Conservation (phyloP, 306 rosid genomes). For the Phaseolus lunatus region DNA sequence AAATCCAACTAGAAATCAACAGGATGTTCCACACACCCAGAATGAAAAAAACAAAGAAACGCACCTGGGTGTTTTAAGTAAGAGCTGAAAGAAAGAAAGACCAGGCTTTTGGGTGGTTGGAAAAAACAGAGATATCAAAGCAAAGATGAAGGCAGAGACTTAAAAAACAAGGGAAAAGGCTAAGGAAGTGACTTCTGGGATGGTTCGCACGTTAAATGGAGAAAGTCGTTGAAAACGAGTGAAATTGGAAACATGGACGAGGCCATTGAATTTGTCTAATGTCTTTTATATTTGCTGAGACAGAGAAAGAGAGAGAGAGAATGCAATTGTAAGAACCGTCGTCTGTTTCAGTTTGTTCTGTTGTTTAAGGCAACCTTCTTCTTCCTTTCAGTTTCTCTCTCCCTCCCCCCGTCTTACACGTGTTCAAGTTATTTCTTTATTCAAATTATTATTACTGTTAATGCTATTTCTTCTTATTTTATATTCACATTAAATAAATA, state of each 20-base stretch:
- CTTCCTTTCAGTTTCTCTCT: background rate
- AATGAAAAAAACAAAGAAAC: background rate
- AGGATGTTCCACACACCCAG: background rate
- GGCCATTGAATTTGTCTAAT: conserved; percentile 11
- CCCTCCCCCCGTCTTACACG: background rate
- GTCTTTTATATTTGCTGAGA: background rate
- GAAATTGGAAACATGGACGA: conserved; percentile 23
- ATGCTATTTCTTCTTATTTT: background rate
- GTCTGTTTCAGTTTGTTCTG: conserved; percentile 34
- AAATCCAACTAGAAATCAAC: background rate
- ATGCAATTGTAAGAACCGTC: background rate
- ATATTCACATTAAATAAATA: background rate
- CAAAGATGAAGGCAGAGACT: background rate
- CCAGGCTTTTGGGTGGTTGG: background rate
- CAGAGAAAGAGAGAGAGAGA: background rate
- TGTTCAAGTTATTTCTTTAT: background rate
- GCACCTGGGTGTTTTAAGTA: conserved; percentile 29
- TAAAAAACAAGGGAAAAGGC: conserved; percentile 25
- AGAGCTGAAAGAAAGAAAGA: conserved; percentile 1
- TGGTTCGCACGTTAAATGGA: conserved; percentile 27
- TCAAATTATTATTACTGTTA: background rate
- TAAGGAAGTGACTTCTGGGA: conserved; percentile 33
- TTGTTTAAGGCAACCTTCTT: conserved; percentile 1
- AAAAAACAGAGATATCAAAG: background rate
- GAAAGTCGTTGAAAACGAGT: conserved; percentile 56